Percentiles rank a stretch among this genome's conserved stretches.
phyloP scores from a whole-genome alignment of 2,329 filamentous ascomycete genomes.

The Colletotrichum siamense region DNA sequence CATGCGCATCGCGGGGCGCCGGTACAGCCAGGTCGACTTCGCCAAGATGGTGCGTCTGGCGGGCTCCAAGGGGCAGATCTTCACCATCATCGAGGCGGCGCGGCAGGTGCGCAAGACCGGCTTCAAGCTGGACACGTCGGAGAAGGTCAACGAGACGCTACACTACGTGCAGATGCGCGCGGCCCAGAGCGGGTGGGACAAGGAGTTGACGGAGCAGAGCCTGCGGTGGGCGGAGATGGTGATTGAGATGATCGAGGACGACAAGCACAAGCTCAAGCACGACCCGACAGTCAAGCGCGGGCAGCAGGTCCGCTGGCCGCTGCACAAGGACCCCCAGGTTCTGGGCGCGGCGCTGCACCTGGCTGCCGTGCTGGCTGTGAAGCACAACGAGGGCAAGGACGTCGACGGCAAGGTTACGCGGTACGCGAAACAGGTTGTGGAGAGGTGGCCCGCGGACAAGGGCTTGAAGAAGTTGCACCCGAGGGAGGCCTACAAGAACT shows the following conservation, averaged over 20 bases:
- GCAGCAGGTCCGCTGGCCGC: constrained; percentile 23
- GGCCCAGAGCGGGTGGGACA: constrained; percentile 37
- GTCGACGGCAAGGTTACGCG: constrained; percentile 38
- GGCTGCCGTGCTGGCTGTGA: constrained; percentile 43
- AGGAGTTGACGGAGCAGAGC: constrained; percentile 43
- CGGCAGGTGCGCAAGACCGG: constrained; percentile 51
- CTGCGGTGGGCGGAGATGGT: constrained; percentile 52
- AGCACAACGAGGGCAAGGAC: constrained; percentile 34
- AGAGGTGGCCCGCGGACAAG: constrained; percentile 45
- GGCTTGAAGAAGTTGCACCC: constrained; percentile 43
- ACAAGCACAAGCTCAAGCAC: constrained; percentile 36
- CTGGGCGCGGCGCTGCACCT: constrained; percentile 48
- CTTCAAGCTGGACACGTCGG: constrained; percentile 45
- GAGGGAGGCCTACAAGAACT: constrained; percentile 29
- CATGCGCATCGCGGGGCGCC: constrained; percentile 46
- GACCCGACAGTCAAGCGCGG: not conserved
- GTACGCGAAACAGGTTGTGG: constrained; percentile 41
- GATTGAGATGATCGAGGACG: constrained; percentile 53
- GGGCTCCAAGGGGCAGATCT: constrained; percentile 44
- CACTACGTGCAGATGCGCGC: constrained; percentile 47
- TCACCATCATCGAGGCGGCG: constrained; percentile 55
- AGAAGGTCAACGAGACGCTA: constrained; percentile 46
- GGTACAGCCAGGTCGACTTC: constrained; percentile 38
- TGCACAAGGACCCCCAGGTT: constrained; percentile 48
- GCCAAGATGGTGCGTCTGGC: constrained; percentile 47